Evolutionary conservation across 306 rosid genomes (phyloP).

Genomic region (Rubus idaeus): DNA sequence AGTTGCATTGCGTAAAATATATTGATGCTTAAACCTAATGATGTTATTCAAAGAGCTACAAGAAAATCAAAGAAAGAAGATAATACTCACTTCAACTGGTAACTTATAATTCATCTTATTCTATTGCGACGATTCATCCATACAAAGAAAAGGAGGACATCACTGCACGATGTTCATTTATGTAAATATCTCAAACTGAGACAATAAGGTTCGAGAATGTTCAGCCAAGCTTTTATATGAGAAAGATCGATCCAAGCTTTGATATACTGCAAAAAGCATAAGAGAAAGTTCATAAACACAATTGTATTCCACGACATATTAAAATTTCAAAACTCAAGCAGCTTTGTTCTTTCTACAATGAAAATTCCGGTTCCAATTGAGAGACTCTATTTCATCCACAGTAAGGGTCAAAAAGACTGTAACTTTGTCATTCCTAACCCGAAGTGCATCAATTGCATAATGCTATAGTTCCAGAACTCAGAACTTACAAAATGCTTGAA

Average conservation of each 20-base stretch:
- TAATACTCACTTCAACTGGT: constrained; percentile 27
- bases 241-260: neutral
- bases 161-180: constrained; percentile 3
- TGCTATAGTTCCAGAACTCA: neutral
- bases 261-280: neutral
- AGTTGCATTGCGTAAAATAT: neutral
- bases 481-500: constrained; percentile 2
- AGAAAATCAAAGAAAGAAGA: constrained; percentile 1
- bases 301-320: too few species aligned
- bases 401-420: neutral
- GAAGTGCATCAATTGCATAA: neutral
- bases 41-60: neutral
- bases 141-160: constrained; percentile 14
- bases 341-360: neutral
- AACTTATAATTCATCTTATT: constrained; percentile 29
- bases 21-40: neutral
- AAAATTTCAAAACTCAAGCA: neutral
- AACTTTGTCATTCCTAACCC: neutral
- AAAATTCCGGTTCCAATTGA: neutral
- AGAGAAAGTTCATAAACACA: too few species aligned
- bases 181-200: constrained; percentile 9
- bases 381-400: neutral
- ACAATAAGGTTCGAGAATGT: constrained; percentile 4
- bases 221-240: neutral
- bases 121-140: constrained; percentile 8